Evolutionary conservation across 2,329 filamentous ascomycete genomes (phyloP).

Genomic region (Thermoascus crustaceus): DNA sequence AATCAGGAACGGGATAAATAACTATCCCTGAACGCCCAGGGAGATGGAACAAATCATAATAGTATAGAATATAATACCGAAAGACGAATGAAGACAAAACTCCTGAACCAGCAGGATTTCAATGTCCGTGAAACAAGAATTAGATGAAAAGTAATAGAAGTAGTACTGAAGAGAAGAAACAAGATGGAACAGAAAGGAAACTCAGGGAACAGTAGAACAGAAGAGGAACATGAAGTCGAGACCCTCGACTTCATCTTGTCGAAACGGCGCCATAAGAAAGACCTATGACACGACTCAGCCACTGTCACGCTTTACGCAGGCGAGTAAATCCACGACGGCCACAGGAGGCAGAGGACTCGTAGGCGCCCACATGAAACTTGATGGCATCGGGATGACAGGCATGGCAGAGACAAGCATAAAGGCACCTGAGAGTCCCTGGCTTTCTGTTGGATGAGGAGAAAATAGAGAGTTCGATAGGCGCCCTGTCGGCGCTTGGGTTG

Average conservation of each 20-base stretch:
- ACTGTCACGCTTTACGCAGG: neutral
- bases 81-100: neutral
- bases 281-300: neutral
- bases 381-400: constrained; percentile 8
- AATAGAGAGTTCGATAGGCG: constrained; percentile 13
- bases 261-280: constrained; percentile 8
- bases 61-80: neutral
- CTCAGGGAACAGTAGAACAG: constrained; percentile 2
- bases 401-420: constrained; percentile 4
- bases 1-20: constrained; percentile 5
- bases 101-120: constrained; percentile 1
- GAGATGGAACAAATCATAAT: constrained; percentile 9
- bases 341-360: constrained; percentile 12
- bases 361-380: constrained; percentile 25
- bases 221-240: constrained; percentile 5
- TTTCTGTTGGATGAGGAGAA: constrained; percentile 6
- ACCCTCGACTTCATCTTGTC: constrained; percentile 7
- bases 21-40: constrained; percentile 7
- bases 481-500: constrained; percentile 16
- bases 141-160: too few species aligned
- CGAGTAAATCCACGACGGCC: constrained; percentile 16
- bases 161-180: neutral
- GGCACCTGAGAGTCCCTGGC: constrained; percentile 4
- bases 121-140: too few species aligned
- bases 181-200: neutral